These are phyloP conservation scores for Pulveroboletus sp. DNA, from an alignment of 768 basidiomycete genomes.

Conservation along the genomic window DNA sequence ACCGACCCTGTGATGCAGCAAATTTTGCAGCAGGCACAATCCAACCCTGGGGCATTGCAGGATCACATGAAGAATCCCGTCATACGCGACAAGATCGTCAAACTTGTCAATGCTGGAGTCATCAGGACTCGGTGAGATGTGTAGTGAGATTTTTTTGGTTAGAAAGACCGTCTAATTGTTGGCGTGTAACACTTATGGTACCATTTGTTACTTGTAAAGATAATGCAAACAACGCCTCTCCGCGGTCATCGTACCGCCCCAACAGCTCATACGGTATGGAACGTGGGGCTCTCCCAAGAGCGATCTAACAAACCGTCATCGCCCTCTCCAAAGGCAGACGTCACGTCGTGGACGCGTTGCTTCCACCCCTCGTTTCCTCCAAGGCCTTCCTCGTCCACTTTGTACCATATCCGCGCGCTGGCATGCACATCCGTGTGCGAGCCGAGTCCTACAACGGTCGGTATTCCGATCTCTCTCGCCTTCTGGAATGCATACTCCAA, in stretches of 20 bases:
- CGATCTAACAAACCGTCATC: constrained; percentile 48
- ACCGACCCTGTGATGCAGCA: constrained; percentile 89
- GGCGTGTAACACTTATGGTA: constrained; percentile 22
- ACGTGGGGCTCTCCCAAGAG: constrained; percentile 67
- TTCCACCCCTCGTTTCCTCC: constrained; percentile 37
- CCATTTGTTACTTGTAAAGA: constrained; percentile 19
- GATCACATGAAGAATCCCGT: constrained; percentile 95
- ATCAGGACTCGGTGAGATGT: constrained; percentile 71
- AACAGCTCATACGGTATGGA: constrained; percentile 8
- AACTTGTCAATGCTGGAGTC: constrained; percentile 89
- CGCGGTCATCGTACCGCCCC: neutral
- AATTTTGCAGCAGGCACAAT: constrained; percentile 92
- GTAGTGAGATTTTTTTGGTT: constrained; percentile 9
- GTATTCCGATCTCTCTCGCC: constrained; percentile 44
- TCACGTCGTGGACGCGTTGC: constrained; percentile 39
- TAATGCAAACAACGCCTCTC: constrained; percentile 13
- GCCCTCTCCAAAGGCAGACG: constrained; percentile 43
- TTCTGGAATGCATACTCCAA: constrained; percentile 64
- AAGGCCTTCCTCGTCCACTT: constrained; percentile 40
- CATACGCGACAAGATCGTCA: constrained; percentile 78
- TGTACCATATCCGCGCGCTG: constrained; percentile 63
- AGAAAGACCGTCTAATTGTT: constrained; percentile 11
- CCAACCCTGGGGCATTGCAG: constrained; percentile 81
- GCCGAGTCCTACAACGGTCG: constrained; percentile 72
- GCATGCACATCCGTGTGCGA: constrained; percentile 71